Evolutionary conservation across 257 asterid species (phyloP), one percentile per base, ranked within the genome.

Genomic region (Eustoma russellianum): DNA sequence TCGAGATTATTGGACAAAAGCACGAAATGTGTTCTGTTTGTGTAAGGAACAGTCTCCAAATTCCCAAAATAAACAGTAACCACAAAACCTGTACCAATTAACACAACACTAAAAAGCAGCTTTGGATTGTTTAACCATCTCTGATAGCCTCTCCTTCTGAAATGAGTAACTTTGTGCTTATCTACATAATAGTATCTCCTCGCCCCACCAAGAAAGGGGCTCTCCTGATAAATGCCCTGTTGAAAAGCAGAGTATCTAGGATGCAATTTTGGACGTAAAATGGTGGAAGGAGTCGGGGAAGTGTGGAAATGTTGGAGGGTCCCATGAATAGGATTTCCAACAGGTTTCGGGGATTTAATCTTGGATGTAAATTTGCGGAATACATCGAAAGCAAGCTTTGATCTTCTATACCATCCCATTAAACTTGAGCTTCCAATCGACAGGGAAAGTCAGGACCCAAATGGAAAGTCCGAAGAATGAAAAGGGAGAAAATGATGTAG

Each of bases 1-100:
- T 92, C 98, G 0, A 82, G 61, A 48, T 48, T 64, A 44, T 62
- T 68, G 3, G 95, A 92, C 59, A 92, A 49, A 17, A 87, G 64
- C 66, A 92, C 97, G 16, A 92, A 81, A 77, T 85, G 98, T 55
- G 79, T 83, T 52, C 98, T 62, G 41, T 92, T 92, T 0, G 97
- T 80, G 50, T 77, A 79, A 28, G 98, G 98, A 47, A 88, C 82
- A 16, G 94, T 76, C 71, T 92, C 94, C 57, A 76, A 65, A 75
- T 92, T 76, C 64, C 98, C 98, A 33, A 70, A 67, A 50, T 83
- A 92, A 0, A 88, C 65, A 40, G 94, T 70, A 14, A 88, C 60
- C 9, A 68, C 87, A 68, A 74, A 50, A 38, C 98, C 98, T 5
- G 94, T 70, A 57, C 91, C 80, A 5, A 92, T 57, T 63, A 83